Conservation (phyloP, 2,329 filamentous ascomycete species). For the Xylaria sp. region DNA sequence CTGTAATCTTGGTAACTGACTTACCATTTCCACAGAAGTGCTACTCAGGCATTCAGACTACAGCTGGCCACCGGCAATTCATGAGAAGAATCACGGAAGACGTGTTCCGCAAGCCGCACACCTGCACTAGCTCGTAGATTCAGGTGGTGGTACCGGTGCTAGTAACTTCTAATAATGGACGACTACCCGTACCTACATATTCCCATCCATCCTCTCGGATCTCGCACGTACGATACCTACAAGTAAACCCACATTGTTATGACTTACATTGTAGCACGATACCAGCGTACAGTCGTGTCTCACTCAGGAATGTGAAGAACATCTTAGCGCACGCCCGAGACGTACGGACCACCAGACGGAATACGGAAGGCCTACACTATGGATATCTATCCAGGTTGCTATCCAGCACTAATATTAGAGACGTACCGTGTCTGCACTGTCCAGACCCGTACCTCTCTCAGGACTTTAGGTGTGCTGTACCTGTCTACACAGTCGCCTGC, state of each 20-base stretch:
- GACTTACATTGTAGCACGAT: background rate
- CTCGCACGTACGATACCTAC: background rate
- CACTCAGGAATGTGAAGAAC: background rate
- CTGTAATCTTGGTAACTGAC: too few species aligned
- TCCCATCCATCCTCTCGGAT: background rate
- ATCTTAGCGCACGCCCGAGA: background rate
- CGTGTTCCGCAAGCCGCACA: background rate
- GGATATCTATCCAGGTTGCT: background rate
- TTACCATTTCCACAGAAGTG: too few species aligned
- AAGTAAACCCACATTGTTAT: background rate
- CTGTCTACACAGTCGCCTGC: background rate
- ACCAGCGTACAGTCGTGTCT: background rate
- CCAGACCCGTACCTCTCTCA: background rate
- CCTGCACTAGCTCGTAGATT: background rate
- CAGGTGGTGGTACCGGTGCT: background rate
- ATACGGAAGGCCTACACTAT: background rate
- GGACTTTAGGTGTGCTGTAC: background rate
- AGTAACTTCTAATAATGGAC: too few species aligned
- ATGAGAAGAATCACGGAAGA: background rate
- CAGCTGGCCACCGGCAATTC: background rate
- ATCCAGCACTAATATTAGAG: background rate
- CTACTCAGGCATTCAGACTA: background rate
- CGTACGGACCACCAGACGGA: background rate
- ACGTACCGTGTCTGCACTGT: background rate
- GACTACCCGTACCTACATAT: background rate